Evolutionary conservation across 2,329 filamentous ascomycete species (phyloP).

Genomic region (Clonostachys chloroleuca): DNA sequence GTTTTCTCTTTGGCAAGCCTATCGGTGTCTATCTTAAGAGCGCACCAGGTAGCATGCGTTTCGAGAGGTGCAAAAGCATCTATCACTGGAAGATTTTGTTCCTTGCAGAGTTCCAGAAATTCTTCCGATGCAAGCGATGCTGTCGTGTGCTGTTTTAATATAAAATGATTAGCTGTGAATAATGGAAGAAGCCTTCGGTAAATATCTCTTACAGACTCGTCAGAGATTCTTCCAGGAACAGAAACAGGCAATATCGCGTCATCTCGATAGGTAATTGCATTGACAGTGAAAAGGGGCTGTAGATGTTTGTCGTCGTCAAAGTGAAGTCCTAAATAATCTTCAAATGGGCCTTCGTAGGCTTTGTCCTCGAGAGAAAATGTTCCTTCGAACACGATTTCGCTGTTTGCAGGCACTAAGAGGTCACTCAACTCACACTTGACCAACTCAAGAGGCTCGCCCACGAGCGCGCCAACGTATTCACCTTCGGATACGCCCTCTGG

Average conservation of each 20-base stretch:
- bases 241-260: conserved; percentile 43
- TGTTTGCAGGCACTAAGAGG: conserved; percentile 40
- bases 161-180: not conserved
- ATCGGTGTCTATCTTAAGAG: conserved; percentile 50
- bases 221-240: conserved; percentile 34
- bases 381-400: conserved; percentile 47
- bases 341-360: conserved; percentile 41
- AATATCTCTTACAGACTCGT: conserved; percentile 26
- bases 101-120: conserved; percentile 27
- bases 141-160: conserved; percentile 21
- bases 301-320: conserved; percentile 30
- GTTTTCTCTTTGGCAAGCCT: conserved; percentile 52
- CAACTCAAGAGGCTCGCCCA: conserved; percentile 35
- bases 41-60: conserved; percentile 41
- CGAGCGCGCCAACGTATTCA: conserved; percentile 41
- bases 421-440: conserved; percentile 48
- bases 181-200: not conserved
- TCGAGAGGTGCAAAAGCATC: conserved; percentile 39
- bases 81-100: conserved; percentile 31
- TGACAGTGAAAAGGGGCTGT: conserved; percentile 34
- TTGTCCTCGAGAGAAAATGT: conserved; percentile 36
- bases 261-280: conserved; percentile 40
- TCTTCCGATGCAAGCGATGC: conserved; percentile 36
- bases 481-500: conserved; percentile 42
- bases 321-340: conserved; percentile 22